A percentile compares a stretch with the other conserved stretches of the same genome.
These are phyloP conservation scores for Axilococcus clingmanii DNA, from an alignment of 139 green algal species.

Conservation along the genomic window DNA sequence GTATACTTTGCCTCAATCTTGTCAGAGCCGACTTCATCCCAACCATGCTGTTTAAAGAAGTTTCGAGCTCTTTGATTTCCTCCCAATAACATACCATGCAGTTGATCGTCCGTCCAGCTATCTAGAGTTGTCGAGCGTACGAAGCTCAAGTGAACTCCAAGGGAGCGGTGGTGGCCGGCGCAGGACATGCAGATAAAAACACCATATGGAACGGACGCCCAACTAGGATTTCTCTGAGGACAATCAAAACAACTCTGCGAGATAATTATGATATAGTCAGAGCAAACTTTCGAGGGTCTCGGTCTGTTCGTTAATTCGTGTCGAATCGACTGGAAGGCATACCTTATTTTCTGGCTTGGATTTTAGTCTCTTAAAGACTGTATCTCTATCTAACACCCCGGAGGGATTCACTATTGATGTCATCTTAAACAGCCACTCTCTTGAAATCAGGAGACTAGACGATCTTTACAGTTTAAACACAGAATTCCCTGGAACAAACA, in stretches of 20 bases:
- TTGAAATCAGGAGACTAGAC: no score
- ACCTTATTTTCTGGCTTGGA: slow-evolving; percentile 89
- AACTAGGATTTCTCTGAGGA: slow-evolving; percentile 90
- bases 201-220: slow-evolving; percentile 88
- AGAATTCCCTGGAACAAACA: no score
- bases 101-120: slow-evolving; percentile 88
- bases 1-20: slow-evolving; percentile 97
- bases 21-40: slow-evolving; percentile 69
- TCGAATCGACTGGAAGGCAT: neutral
- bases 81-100: slow-evolving; percentile 79
- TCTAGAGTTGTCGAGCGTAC: slow-evolving; percentile 92
- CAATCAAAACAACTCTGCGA: slow-evolving; percentile 93
- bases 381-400: slow-evolving; percentile 57
- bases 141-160: slow-evolving; percentile 94
- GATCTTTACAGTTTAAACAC: no score
- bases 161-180: slow-evolving; percentile 78
- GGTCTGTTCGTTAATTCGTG: neutral
- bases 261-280: neutral
- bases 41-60: slow-evolving; percentile 99
- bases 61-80: slow-evolving; percentile 79
- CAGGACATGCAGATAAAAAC: slow-evolving; percentile 97
- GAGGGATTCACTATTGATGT: no score
- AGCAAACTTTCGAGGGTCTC: neutral
- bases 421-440: no score
- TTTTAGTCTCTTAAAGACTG: slow-evolving; percentile 72